These are phyloP conservation scores for Neonectria coccinea DNA, from an alignment of 2,329 filamentous ascomycete genomes.

Conservation along the genomic window DNA sequence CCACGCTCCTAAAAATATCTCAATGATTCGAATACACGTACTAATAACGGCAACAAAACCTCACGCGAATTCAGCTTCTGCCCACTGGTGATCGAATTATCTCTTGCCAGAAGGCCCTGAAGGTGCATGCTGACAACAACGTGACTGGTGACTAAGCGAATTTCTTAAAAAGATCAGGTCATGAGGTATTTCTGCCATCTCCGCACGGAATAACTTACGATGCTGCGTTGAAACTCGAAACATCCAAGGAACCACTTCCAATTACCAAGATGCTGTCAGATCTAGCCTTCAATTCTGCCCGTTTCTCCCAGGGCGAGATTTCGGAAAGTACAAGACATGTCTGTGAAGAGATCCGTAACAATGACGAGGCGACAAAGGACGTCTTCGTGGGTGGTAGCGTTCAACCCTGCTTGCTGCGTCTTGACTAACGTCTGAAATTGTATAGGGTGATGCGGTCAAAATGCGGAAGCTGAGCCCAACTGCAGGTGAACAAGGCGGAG, in stretches of 20 bases:
- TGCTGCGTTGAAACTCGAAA: background rate
- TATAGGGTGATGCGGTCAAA: constrained; percentile 1
- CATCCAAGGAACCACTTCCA: background rate
- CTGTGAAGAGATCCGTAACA: constrained; percentile 6
- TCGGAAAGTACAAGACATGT: constrained; percentile 5
- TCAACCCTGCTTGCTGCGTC: no score
- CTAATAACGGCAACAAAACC: no score
- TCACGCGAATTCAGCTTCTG: no score
- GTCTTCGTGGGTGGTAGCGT: constrained; percentile 6
- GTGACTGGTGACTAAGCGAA: no score
- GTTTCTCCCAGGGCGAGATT: background rate
- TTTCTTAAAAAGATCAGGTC: no score
- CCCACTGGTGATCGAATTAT: no score
- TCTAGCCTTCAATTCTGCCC: constrained; percentile 10
- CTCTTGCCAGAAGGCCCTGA: no score
- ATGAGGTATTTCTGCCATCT: background rate
- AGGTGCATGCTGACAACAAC: no score
- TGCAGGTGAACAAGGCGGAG: background rate
- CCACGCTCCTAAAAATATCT: no score
- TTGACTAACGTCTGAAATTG: background rate
- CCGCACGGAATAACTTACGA: background rate
- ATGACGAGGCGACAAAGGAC: constrained; percentile 12
- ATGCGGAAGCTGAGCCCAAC: constrained; percentile 1
- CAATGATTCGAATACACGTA: no score
- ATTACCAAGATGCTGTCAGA: constrained; percentile 21